Base-by-base conservation (phyloP, 306 rosid genomes). In the Acacia crassicarpa region DNA sequence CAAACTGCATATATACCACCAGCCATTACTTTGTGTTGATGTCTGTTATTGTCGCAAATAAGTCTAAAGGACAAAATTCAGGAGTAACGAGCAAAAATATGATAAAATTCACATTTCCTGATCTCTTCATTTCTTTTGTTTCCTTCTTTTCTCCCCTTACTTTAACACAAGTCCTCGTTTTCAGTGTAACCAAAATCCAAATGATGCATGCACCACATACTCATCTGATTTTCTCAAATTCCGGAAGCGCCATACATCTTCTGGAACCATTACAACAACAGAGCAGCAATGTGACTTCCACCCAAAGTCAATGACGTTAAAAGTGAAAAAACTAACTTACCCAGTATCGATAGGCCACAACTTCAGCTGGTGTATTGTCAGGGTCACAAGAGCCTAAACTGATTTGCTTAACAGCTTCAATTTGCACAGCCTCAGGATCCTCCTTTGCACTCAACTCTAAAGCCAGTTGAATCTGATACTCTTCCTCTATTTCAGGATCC, bases 351-450 rank as follows among this genome's bases (percentile, higher is more conserved):
- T 92, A 93, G 79, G 98, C 97, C 84, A 92, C 87, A 51, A 95
- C 92, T 91, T 93, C 99, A 75, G 98, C 97, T 4, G 96, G 96
- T 54, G 98, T 89, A 70, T 95, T 89, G 76, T 88, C 91, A 67
- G 90, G 88, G 40, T 90, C 94, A 83, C 96, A 92, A 82, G 99
- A 91, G 58, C 98, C 99, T 79, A 95, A 87, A 87, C 99, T 93
- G 78, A 95, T 95, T 90, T 95, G 96, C 93, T 93, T 95, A 69
- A 93, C 91, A 83, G 97, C 99, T 87, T 93, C 99, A 88, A 95
- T 95, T 88, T 95, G 97, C 88, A 91, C 96, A 72, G 99, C 99
- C 86, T 93, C 99, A 15, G 97, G 99, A 90, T 95, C 99, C 87
- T 95, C 99, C 83, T 92, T 92, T 35, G 99, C 99, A 86, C 99